phyloP scores from a whole-genome alignment of 208 protist genomes.

The Tritrichomonas foetus region DNA sequence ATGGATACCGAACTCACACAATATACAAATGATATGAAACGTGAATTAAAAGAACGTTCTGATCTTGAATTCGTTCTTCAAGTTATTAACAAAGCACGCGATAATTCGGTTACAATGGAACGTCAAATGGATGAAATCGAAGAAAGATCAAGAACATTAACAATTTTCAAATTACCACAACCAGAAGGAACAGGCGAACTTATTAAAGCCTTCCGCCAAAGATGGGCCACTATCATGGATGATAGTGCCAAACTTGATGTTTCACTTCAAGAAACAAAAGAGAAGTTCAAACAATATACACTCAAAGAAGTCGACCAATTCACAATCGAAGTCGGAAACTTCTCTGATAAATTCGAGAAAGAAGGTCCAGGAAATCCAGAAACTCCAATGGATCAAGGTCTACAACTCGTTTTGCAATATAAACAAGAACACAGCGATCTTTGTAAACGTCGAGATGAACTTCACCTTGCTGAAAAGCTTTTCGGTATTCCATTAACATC shows the following conservation, averaged over 20 bases:
- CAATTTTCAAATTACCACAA: neutral
- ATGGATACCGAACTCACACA: neutral
- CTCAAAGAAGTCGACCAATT: neutral
- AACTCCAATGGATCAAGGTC: constrained; percentile 32
- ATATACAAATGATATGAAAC: neutral
- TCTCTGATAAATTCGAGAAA: constrained; percentile 10
- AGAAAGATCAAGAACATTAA: neutral
- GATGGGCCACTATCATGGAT: neutral
- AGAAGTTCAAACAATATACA: constrained; percentile 25
- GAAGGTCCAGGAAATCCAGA: constrained; percentile 23
- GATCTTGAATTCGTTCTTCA: constrained; percentile 33
- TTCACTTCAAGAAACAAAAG: constrained; percentile 1
- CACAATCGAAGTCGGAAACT: neutral
- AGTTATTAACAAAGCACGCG: neutral
- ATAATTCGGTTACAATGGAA: neutral
- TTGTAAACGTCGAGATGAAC: neutral
- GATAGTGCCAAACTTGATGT: neutral
- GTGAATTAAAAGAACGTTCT: neutral
- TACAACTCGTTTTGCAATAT: neutral
- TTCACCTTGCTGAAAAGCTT: constrained; percentile 77
- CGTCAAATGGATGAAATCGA: neutral
- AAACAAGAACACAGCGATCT: neutral
- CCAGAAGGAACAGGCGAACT: neutral
- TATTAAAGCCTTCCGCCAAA: neutral
- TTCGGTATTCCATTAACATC: constrained; percentile 84